phyloP scores from a whole-genome alignment of 805 yeast genomes.

The Yamadazyma endophytica region DNA sequence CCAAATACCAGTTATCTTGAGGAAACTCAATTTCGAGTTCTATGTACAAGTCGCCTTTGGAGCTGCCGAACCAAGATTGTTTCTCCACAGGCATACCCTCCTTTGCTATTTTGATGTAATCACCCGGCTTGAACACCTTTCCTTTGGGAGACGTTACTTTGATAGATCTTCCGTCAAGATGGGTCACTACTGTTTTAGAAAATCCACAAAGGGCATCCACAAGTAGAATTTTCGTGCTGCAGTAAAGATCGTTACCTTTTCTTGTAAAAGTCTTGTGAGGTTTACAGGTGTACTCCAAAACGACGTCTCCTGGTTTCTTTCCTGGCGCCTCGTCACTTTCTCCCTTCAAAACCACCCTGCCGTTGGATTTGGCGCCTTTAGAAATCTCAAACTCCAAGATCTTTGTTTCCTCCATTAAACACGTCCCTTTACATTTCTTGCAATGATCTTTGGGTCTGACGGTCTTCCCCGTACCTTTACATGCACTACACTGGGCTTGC shows the following conservation, averaged over 20 bases:
- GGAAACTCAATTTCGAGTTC: conserved; percentile 78
- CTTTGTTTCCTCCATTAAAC: conserved; percentile 59
- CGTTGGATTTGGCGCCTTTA: conserved; percentile 65
- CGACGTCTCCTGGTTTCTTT: conserved; percentile 71
- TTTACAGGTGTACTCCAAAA: conserved; percentile 54
- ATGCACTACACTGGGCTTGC: conserved; percentile 56
- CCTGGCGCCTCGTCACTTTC: conserved; percentile 80
- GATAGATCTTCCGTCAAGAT: conserved; percentile 76
- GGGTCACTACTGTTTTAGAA: conserved; percentile 56
- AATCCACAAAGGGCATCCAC: conserved; percentile 87
- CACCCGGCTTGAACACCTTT: conserved; percentile 76
- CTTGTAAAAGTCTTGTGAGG: conserved; percentile 50
- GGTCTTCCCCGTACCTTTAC: conserved; percentile 67
- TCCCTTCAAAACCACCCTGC: conserved; percentile 54
- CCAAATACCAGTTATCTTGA: conserved; percentile 77
- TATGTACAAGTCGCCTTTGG: conserved; percentile 67
- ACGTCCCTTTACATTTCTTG: conserved; percentile 67
- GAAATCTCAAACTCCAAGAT: conserved; percentile 72
- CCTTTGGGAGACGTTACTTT: conserved; percentile 67
- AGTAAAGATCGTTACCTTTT: conserved; percentile 59
- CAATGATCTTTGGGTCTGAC: conserved; percentile 68
- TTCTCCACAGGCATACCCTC: conserved; percentile 80
- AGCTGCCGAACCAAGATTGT: conserved; percentile 27
- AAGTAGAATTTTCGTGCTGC: conserved; percentile 57
- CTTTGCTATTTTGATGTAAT: conserved; percentile 53